Conservation (phyloP, 2,329 filamentous ascomycete species). For the Didymella arachidicola region DNA sequence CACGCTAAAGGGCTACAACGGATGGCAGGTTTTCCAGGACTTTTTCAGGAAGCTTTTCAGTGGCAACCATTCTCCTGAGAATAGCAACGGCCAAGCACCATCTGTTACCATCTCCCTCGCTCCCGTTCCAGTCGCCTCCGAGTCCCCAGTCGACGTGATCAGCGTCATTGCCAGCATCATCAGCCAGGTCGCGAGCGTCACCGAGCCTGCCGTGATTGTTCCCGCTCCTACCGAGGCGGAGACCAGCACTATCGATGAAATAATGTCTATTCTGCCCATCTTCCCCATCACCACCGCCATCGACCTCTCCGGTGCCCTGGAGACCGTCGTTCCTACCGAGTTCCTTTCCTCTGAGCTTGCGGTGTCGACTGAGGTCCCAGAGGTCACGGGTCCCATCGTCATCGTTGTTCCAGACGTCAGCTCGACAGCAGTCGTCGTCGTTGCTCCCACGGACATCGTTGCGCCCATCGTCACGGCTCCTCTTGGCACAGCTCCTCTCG, state of each 20-base stretch:
- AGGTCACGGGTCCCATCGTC: constrained; percentile 3
- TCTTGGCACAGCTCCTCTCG: constrained; percentile 5
- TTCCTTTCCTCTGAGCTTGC: constrained; percentile 11
- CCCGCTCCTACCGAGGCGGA: constrained; percentile 4
- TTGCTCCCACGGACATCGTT: not conserved
- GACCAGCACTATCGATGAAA: constrained; percentile 2
- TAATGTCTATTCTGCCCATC: constrained; percentile 28
- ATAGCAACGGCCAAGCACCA: constrained; percentile 2
- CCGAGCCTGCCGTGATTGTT: constrained; percentile 3
- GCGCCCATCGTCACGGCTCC: constrained; percentile 3
- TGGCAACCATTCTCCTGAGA: not conserved
- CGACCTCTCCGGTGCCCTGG: constrained; percentile 15
- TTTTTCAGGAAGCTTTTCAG: constrained; percentile 26
- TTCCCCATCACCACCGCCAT: constrained; percentile 22
- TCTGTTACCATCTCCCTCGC: not conserved
- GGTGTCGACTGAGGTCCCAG: not conserved
- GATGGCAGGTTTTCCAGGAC: constrained; percentile 25
- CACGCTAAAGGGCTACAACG: constrained; percentile 20
- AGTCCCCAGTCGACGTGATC: constrained; percentile 7
- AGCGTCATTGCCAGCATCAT: constrained; percentile 16
- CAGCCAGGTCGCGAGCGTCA: constrained; percentile 7
- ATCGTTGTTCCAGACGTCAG: constrained; percentile 7
- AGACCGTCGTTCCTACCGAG: constrained; percentile 6
- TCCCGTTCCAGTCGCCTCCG: constrained; percentile 1
- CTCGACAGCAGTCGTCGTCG: not conserved